Percentiles rank a stretch among this genome's conserved stretches.
These are phyloP conservation scores for Blastocystis sp. DNA, from an alignment of 352 stramenopile genomes.

Conservation along the genomic window DNA sequence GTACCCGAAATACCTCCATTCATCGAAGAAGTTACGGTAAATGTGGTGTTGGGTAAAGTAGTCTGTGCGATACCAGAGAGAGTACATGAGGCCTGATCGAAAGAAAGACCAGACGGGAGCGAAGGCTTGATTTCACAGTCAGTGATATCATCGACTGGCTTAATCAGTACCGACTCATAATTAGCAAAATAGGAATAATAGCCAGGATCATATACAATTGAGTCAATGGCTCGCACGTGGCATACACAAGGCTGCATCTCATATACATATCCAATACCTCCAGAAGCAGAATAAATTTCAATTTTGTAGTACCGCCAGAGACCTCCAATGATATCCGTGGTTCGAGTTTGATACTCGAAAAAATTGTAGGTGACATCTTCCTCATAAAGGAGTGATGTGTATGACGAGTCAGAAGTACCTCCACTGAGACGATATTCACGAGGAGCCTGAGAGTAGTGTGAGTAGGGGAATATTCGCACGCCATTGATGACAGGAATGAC, in stretches of 20 bases:
- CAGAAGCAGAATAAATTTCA: neutral
- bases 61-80: neutral
- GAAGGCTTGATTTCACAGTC: neutral
- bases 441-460: neutral
- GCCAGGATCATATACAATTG: neutral
- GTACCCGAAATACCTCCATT: neutral
- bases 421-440: neutral
- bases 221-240: neutral
- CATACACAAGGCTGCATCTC: conserved; percentile 33
- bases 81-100: neutral
- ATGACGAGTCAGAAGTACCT: neutral
- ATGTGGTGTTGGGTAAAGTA: neutral
- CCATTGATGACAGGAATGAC: neutral
- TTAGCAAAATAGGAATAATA: neutral
- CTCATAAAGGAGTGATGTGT: neutral
- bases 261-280: neutral
- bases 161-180: neutral
- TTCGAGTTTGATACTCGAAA: neutral
- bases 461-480: neutral
- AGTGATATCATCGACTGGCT: neutral
- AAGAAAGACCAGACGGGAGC: neutral
- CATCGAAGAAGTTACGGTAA: neutral
- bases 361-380: neutral
- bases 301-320: neutral
- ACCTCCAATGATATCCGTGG: neutral